Evolutionary conservation across 2,329 filamentous ascomycete species (phyloP).

Genomic region (Lachnellula subtilissima): DNA sequence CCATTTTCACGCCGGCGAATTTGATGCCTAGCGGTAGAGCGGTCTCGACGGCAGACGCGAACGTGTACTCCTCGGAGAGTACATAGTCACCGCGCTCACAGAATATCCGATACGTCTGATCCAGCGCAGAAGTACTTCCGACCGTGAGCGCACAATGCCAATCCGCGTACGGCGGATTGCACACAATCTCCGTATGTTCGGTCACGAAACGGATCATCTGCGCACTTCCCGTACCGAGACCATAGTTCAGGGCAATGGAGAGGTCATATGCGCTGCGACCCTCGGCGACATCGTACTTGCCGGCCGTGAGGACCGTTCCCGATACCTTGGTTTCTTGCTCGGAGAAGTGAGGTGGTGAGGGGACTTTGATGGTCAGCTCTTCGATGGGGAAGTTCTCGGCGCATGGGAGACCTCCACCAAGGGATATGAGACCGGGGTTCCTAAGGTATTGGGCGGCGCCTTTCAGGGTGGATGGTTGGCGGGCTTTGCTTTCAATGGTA

Average conservation of each 20-base stretch:
- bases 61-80: slow-evolving; percentile 87
- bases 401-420: slow-evolving; percentile 87
- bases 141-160: slow-evolving; percentile 82
- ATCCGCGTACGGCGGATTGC: slow-evolving; percentile 81
- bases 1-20: slow-evolving; percentile 58
- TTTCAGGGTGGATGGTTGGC: slow-evolving; percentile 71
- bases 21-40: slow-evolving; percentile 58
- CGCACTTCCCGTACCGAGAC: slow-evolving; percentile 77
- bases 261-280: slow-evolving; percentile 62
- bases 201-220: slow-evolving; percentile 88
- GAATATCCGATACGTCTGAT: slow-evolving; percentile 80
- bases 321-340: slow-evolving; percentile 59
- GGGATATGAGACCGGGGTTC: slow-evolving; percentile 77
- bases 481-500: slow-evolving; percentile 55
- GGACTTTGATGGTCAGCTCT: slow-evolving; percentile 68
- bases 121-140: slow-evolving; percentile 80
- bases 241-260: slow-evolving; percentile 87
- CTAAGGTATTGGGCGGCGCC: slow-evolving; percentile 73
- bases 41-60: slow-evolving; percentile 66
- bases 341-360: slow-evolving; percentile 63
- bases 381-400: slow-evolving; percentile 91
- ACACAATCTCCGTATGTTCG: slow-evolving; percentile 91
- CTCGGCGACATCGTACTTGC: slow-evolving; percentile 76
- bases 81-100: slow-evolving; percentile 70
- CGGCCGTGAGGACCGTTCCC: slow-evolving; percentile 59